These are phyloP conservation scores for Russula emetica DNA, from an alignment of 768 basidiomycete genomes.

Conservation along the genomic window DNA sequence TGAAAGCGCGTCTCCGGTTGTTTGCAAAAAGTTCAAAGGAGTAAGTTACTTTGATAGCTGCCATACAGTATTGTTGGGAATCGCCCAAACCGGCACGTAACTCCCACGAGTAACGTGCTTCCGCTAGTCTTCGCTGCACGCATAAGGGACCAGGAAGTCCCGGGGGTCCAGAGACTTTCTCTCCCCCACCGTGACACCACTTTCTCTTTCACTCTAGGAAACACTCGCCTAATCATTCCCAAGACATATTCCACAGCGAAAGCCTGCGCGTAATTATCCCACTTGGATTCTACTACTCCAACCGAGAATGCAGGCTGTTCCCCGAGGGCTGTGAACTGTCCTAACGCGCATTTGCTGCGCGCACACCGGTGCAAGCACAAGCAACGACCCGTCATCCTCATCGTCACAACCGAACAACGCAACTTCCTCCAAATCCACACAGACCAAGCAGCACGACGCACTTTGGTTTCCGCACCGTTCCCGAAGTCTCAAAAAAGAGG, in stretches of 20 bases:
- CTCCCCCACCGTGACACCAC: no score
- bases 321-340: constrained; percentile 13
- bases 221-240: no score
- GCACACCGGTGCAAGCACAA: constrained; percentile 8
- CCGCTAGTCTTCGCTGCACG: no score
- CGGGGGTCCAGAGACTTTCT: no score
- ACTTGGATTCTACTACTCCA: not conserved
- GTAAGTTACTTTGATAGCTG: no score
- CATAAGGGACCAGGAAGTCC: no score
- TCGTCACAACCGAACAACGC: constrained; percentile 9
- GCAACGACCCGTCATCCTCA: not conserved
- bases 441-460: constrained; percentile 62
- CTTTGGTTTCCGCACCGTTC: constrained; percentile 90
- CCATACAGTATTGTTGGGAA: no score
- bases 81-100: no score
- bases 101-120: no score
- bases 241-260: not conserved
- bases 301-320: constrained; percentile 19
- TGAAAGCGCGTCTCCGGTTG: no score
- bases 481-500: constrained; percentile 84
- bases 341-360: constrained; percentile 17
- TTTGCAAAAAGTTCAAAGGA: no score
- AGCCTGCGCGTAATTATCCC: not conserved
- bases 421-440: constrained; percentile 13
- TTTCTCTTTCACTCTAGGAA: no score